Base-by-base conservation (phyloP, 495 filamentous ascomycete species). In the Aspergillus mulundensis region DNA sequence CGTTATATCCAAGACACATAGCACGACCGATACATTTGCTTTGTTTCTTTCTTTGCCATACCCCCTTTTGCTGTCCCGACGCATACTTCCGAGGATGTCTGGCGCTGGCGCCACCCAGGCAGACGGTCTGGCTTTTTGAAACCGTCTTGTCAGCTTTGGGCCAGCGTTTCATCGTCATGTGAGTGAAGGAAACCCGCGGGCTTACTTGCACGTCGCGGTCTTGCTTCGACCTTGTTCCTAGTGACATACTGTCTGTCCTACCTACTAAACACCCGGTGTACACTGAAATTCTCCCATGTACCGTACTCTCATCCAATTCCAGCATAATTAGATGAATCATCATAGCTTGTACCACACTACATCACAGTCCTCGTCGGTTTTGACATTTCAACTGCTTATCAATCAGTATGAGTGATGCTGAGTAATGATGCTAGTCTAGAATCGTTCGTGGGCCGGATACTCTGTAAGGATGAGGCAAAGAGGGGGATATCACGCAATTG, bases 21-120 rank as follows among this genome's bases (percentile, higher is more conserved):
- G 28, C 24, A 25, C 36, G 34, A 52, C 46, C 25, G 47, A 55
- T 49, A 16, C 42, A 43, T 16, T 50, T 36, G 21, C 47, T 45
- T 11, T 34, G 15, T 16, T 30, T 16, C 15, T 45, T 25, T 38
- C 36, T 56, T 48, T 48, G 32, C 38, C 39, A 50, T 57, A 36
- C 54, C 54, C 46, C 8, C 34, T 50, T 57, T 50, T 49, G 38
- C 38, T 50, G 19, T 51, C 46, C 44, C 50, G 14, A 23, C 28
- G 23, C 25, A 43, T 32, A 44, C n/a, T 16, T 57, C 30, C 36
- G 46, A 51, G 45, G 54, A 44, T 24, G 32, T 16, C 45, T 55
- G 57, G 57, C 57, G 57, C 57, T 50, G 57, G 57, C 57, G 57
- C 50, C 57, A 54, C 21, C 15, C 7, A 49, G 50, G 34, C 42